A percentile compares a stretch with the other conserved stretches of the same genome.
Evolutionary conservation across 345 rosid genomes (phyloP).

Genomic region (Conringia planisiliqua): DNA sequence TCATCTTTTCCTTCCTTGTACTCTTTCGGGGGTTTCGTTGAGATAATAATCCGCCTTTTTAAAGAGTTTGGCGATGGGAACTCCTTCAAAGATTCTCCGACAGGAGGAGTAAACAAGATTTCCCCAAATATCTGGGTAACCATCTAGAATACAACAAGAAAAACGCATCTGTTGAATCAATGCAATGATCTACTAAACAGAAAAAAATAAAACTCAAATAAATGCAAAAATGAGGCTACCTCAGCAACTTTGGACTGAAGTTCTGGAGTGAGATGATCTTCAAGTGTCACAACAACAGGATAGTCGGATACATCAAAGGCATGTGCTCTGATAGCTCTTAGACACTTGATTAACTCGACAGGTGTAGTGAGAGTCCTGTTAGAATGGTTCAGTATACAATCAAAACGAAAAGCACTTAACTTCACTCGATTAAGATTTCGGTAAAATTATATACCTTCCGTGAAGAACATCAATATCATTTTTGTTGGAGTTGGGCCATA

Average conservation of each 20-base stretch:
- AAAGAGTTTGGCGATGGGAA: slow-evolving; percentile 70
- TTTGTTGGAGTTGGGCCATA: slow-evolving; percentile 78
- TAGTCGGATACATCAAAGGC: slow-evolving; percentile 73
- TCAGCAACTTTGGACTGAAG: slow-evolving; percentile 81
- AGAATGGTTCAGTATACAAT: slow-evolving; percentile 6
- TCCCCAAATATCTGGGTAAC: slow-evolving; percentile 71
- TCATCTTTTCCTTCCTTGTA: slow-evolving; percentile 40
- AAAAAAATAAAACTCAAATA: background rate
- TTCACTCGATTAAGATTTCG: background rate
- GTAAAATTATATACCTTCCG: slow-evolving; percentile 59
- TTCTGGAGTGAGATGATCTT: slow-evolving; percentile 78
- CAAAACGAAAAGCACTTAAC: background rate
- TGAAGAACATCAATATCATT: slow-evolving; percentile 74
- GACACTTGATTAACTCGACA: slow-evolving; percentile 65
- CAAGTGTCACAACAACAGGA: slow-evolving; percentile 80
- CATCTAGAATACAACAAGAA: slow-evolving; percentile 51
- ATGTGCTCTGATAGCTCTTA: slow-evolving; percentile 63
- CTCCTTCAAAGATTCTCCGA: slow-evolving; percentile 57
- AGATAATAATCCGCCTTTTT: slow-evolving; percentile 58
- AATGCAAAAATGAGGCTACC: slow-evolving; percentile 37
- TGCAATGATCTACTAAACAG: background rate
- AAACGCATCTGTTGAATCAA: background rate
- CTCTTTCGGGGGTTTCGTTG: slow-evolving; percentile 89
- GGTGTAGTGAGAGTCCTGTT: slow-evolving; percentile 76
- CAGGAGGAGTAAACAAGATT: slow-evolving; percentile 60